A percentile compares a stretch with the other conserved stretches of the same genome.
Evolutionary conservation across 2,329 filamentous ascomycete genomes (phyloP).

Genomic region (Tolypocladium nubicola): DNA sequence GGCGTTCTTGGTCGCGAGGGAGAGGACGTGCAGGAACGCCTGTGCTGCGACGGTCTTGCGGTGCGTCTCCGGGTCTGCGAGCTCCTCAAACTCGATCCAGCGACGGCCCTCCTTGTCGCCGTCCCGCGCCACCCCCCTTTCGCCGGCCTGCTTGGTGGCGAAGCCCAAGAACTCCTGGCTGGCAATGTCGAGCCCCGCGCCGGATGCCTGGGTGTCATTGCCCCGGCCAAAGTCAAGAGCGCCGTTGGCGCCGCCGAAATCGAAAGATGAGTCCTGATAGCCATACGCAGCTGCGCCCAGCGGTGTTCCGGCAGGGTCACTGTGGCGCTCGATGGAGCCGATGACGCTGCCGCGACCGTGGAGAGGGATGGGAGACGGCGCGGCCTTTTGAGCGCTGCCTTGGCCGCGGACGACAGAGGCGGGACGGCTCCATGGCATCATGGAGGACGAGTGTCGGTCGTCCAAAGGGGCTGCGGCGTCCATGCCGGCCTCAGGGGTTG

Average conservation of each 20-base stretch:
- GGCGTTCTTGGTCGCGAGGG: slow-evolving; percentile 55
- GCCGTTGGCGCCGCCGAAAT: slow-evolving; percentile 10
- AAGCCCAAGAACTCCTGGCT: slow-evolving; percentile 35
- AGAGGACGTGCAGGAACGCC: slow-evolving; percentile 64
- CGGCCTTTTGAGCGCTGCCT: slow-evolving; percentile 24
- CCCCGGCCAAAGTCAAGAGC: slow-evolving; percentile 9
- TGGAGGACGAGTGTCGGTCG: slow-evolving; percentile 49
- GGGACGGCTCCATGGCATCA: slow-evolving; percentile 42
- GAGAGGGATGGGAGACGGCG: slow-evolving; percentile 24
- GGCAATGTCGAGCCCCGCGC: slow-evolving; percentile 30
- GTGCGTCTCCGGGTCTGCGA: slow-evolving; percentile 48
- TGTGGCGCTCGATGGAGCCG: slow-evolving; percentile 35
- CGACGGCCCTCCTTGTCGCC: slow-evolving; percentile 20
- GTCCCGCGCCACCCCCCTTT: slow-evolving; percentile 19
- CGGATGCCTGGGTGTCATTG: slow-evolving; percentile 20
- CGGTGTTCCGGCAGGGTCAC: slow-evolving; percentile 26
- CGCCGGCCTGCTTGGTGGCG: slow-evolving; percentile 23
- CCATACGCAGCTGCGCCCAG: slow-evolving; percentile 22
- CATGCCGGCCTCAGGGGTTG: slow-evolving; percentile 56
- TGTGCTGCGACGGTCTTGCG: slow-evolving; percentile 58
- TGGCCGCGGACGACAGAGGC: slow-evolving; percentile 33
- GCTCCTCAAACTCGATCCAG: slow-evolving; percentile 55
- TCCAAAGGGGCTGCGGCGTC: slow-evolving; percentile 55
- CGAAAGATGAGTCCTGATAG: slow-evolving; percentile 21
- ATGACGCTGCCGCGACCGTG: slow-evolving; percentile 24